Evolutionary conservation across 352 stramenopile genomes (phyloP), one percentile per base, ranked within the genome.

Genomic region (Phytophthora vignae): DNA sequence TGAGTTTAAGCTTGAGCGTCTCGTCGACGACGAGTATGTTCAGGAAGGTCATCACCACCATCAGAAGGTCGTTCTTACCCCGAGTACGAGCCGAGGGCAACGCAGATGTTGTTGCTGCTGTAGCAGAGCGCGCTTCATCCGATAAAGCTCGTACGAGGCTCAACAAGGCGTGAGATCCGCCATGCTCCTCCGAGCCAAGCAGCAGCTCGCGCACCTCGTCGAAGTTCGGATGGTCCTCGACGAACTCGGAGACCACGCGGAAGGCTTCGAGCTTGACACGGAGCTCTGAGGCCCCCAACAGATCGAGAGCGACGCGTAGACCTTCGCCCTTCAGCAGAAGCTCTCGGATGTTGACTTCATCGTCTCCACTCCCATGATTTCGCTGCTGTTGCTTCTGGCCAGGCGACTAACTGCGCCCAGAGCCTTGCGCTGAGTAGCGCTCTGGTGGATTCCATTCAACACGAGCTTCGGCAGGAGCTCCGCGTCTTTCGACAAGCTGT

Each of bases 391-490:
- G 55, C 29, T 73, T n/a, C 64, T 40, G 5, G 77, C 57, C 2
- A 86, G 46, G 11, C 74, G 79, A n/a, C 64, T 56, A 40, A 91
- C 62, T 10, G 82, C 77, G 0, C 76, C 80, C 38, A 91, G 74
- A 3, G 81, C 80, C 46, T 86, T 84, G 27, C 78, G 60, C 44
- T 86, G 77, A 4, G 72, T 87, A n/a, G 56, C 69, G 6, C 52
- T 63, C 1, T 79, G 67, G n/a, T 85, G 55, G 1, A 91, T 80
- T 14, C 69, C 72, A 38, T 90, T 67, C 5, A 87, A 81, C 15
- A 80, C 69, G 0, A 95, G 65, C 61, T 93, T 92, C n/a, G 74
- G 67, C 9, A 89, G 76, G 1, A 95, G 74, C 50, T 95, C 87
- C 0, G 40, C 44, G 54, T 95, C 87, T 48, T 91, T 89, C 10